Evolutionary conservation across 805 yeast genomes (phyloP).

Genomic region (Blastobotrys robertii): DNA sequence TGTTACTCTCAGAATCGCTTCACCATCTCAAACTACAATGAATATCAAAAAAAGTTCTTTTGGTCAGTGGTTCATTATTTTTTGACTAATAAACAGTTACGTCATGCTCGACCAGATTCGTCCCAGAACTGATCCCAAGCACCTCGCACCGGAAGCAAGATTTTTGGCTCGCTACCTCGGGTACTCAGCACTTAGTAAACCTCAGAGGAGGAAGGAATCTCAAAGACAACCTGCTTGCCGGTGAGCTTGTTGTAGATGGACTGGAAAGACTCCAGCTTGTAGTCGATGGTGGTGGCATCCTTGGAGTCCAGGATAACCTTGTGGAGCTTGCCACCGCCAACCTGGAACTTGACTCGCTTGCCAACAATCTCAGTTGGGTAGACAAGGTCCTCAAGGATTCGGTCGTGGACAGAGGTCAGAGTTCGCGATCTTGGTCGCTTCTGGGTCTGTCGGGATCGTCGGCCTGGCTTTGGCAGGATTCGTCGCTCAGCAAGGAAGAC

Average conservation of each 20-base stretch:
- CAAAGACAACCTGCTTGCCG: conserved; percentile 98
- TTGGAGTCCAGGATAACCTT: conserved; percentile 96
- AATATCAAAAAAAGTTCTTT: no score
- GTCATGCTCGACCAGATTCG: no score
- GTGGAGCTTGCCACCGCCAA: conserved; percentile 98
- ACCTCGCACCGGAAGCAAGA: no score
- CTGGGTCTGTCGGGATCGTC: conserved; percentile 86
- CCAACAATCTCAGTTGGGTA: conserved; percentile 99
- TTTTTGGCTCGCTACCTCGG: no score
- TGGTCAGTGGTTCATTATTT: no score
- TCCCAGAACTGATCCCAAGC: no score
- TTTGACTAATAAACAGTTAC: no score
- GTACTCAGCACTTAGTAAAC: conserved; percentile 26
- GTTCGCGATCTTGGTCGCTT: conserved; percentile 99
- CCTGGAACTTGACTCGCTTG: conserved; percentile 98
- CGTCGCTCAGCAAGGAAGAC: conserved; percentile 99
- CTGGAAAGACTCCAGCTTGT: conserved; percentile 99
- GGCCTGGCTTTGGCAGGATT: conserved; percentile 98
- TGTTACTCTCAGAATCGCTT: no score
- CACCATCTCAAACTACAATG: no score
- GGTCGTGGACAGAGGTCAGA: conserved; percentile 96
- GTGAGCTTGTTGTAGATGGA: conserved; percentile 96
- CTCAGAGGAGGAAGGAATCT: conserved; percentile 51
- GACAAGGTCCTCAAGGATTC: conserved; percentile 96
- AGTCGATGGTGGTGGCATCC: conserved; percentile 93